phyloP scores from a whole-genome alignment of 176 grass and related monocot genomes.

The Panicum miliaceum region DNA sequence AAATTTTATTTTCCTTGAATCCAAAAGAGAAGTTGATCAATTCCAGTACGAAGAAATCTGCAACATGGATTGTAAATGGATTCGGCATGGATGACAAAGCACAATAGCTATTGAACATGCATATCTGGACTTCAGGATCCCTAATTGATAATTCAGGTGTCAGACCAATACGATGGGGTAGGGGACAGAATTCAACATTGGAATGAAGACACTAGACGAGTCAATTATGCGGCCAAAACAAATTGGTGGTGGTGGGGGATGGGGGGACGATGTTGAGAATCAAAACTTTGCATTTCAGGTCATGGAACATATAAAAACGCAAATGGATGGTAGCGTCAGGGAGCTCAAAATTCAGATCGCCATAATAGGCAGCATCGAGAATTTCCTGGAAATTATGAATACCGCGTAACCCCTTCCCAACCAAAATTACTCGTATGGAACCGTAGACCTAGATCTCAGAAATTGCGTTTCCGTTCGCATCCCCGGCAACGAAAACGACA shows the following conservation, averaged over 20 bases:
- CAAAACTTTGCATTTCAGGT: background rate
- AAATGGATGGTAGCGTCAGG: background rate
- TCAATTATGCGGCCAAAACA: no score
- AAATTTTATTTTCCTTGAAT: background rate
- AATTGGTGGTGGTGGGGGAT: no score
- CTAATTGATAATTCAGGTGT: no score
- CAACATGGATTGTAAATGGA: conserved; percentile 1
- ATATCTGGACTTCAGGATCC: background rate
- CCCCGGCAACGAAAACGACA: background rate
- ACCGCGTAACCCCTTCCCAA: no score
- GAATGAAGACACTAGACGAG: no score
- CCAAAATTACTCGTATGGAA: background rate
- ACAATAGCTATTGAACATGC: background rate
- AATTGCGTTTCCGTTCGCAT: background rate
- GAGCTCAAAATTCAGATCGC: background rate
- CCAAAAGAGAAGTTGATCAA: background rate
- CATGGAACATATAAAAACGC: background rate
- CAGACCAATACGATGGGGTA: no score
- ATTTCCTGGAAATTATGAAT: background rate
- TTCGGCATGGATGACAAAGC: background rate
- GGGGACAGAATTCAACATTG: no score
- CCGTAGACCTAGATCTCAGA: background rate
- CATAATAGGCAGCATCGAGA: no score
- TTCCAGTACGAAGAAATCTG: background rate
- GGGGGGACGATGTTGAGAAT: no score